Base-by-base conservation (phyloP, 2,329 filamentous ascomycete genomes). In the Pleurostoma richardsiae region DNA sequence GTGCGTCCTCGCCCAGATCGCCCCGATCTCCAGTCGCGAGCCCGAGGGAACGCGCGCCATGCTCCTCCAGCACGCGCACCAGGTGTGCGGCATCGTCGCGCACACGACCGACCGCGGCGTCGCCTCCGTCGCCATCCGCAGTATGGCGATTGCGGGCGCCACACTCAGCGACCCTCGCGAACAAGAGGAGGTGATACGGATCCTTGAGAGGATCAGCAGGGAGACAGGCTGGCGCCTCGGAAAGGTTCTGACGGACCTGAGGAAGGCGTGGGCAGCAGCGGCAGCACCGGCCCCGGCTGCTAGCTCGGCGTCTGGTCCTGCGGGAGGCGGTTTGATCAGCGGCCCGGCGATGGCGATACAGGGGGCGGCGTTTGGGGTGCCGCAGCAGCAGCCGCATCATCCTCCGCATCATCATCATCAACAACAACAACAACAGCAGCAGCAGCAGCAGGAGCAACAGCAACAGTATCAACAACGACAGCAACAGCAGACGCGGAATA, bases 71-170 rank as follows among this genome's bases (percentile, higher is more conserved):
- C 89, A 96, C 60, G 86, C 90, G 0, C 85, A 87, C 54, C 85
- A 91, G 61, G 85, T 95, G 28, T 96, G 91, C 60, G 92, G 92
- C 10, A 95, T 97, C 51, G 83, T 88, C 28, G 88, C 89, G 3
- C 90, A 95, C 60, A 83, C 86, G 44, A 88, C 90, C 57, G 90
- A 95, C 60, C 77, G 81, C 29, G 88, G 88, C 29, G 82, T 96
- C 30, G 83, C 86, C 7, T 86, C 82, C 43, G 83, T 95, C 7
- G 88, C 88, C 3, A 80, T 94, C 38, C 85, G 87, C 7, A 90
- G 86, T 31, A 74, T 96, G 5, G 83, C 85, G 38, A 85, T 94
- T 46, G 88, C 88, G 3, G 86, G 86, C 5, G 82, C 87, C 56
- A 84, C 84, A 43, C 72, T 97, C 4, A 80, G 78, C 0, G 75